phyloP scores from a whole-genome alignment of 2,329 filamentous ascomycete species.

The Orbilia ellipsospora region DNA sequence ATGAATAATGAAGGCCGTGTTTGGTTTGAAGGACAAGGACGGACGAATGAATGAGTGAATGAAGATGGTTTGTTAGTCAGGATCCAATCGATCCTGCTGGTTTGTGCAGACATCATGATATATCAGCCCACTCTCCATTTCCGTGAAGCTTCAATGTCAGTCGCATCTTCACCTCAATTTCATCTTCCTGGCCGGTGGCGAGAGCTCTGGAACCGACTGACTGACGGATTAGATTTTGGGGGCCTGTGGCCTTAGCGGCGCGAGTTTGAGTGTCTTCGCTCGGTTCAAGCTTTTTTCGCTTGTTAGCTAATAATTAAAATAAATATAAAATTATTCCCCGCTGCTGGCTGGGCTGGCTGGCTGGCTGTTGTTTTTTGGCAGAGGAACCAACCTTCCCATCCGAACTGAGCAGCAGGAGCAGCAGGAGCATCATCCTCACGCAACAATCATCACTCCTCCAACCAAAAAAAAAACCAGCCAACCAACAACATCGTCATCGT shows the following conservation, averaged over 20 bases:
- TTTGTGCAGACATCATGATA: too few relatives aligned
- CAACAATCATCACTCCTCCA: background rate
- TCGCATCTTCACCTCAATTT: background rate
- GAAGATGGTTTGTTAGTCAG: too few relatives aligned
- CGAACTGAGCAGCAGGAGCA: background rate
- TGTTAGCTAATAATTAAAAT: background rate
- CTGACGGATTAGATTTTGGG: too few relatives aligned
- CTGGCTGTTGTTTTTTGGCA: background rate
- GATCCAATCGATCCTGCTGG: too few relatives aligned
- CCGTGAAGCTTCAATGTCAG: background rate
- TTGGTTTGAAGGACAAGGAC: too few relatives aligned
- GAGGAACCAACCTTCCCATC: background rate
- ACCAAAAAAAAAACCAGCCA: conserved; percentile 1
- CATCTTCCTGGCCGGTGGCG: background rate
- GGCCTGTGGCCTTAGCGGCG: background rate
- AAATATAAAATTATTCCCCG: too few relatives aligned
- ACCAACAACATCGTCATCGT: too few relatives aligned
- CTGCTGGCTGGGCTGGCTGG: too few relatives aligned
- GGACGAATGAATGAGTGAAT: too few relatives aligned
- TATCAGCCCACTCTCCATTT: too few relatives aligned
- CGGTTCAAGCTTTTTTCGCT: conserved; percentile 3
- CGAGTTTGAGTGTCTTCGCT: conserved; percentile 12
- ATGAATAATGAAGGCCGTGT: too few relatives aligned
- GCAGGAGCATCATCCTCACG: background rate
- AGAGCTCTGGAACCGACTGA: too few relatives aligned